Evolutionary conservation across 129 eudicot species (phyloP).

Genomic region (Ambrosia trifida): DNA sequence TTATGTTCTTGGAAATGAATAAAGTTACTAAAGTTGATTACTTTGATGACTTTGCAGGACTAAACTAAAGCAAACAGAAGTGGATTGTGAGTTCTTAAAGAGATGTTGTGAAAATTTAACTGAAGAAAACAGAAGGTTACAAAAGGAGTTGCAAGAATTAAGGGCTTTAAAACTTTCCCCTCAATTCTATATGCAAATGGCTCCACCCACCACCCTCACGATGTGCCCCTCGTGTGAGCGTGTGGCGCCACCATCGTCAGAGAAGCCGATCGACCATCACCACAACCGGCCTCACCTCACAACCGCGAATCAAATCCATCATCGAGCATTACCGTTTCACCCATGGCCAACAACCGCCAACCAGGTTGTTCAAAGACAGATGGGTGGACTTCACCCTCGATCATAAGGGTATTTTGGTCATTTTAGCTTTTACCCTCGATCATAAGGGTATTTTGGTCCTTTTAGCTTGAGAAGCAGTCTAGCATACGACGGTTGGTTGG

Average conservation of each 20-base stretch:
- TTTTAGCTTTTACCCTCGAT: conserved; percentile 37
- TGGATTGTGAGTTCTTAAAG: conserved; percentile 88
- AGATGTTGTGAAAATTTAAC: conserved; percentile 87
- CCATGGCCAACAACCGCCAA: conserved; percentile 50
- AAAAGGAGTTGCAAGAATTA: conserved; percentile 86
- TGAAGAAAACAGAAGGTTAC: conserved; percentile 84
- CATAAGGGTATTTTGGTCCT: conserved; percentile 36
- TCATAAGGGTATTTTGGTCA: conserved; percentile 38
- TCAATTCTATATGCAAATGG: conserved; percentile 95
- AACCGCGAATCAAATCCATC: conserved; percentile 24
- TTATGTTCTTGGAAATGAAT: not conserved
- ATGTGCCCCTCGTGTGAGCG: conserved; percentile 99
- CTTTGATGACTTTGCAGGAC: conserved; percentile 49
- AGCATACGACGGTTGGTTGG: conserved; percentile 23
- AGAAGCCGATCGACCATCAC: conserved; percentile 24
- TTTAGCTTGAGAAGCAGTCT: not conserved
- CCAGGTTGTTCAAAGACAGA: conserved; percentile 40
- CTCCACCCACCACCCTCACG: conserved; percentile 93
- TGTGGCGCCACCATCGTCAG: conserved; percentile 60
- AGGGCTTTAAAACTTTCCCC: conserved; percentile 85
- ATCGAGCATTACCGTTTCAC: conserved; percentile 55
- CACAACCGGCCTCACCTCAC: conserved; percentile 26
- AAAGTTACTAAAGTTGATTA: not conserved
- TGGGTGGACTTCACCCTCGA: conserved; percentile 48
- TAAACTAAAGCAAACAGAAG: conserved; percentile 91